phyloP scores from a whole-genome alignment of 2,329 filamentous ascomycete genomes.

The Karstenula rhodostoma region DNA sequence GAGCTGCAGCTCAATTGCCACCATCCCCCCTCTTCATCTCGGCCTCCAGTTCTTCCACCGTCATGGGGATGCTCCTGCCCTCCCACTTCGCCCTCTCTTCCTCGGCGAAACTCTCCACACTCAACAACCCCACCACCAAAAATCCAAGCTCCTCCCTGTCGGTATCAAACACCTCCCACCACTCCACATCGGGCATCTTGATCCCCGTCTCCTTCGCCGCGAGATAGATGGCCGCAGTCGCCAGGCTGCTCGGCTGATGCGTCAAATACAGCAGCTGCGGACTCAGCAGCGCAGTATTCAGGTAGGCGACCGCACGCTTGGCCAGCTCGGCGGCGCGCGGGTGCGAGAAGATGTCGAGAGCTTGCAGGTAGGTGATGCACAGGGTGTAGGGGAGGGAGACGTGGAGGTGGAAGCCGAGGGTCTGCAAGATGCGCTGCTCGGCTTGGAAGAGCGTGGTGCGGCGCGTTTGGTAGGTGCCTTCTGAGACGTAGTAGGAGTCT shows the following conservation, averaged over 20 bases:
- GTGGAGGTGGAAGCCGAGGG: slow-evolving; percentile 82
- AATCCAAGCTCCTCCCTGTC: slow-evolving; percentile 95
- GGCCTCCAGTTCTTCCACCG: slow-evolving; percentile 63
- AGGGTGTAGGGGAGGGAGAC: slow-evolving; percentile 86
- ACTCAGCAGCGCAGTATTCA: slow-evolving; percentile 86
- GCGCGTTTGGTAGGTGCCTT: slow-evolving; percentile 73
- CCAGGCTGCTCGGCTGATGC: slow-evolving; percentile 85
- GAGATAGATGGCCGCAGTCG: slow-evolving; percentile 90
- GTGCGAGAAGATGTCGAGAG: slow-evolving; percentile 72
- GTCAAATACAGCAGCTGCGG: slow-evolving; percentile 91
- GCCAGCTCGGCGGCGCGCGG: slow-evolving; percentile 63
- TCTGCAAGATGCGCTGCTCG: slow-evolving; percentile 79
- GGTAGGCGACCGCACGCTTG: slow-evolving; percentile 72
- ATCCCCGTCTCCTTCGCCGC: slow-evolving; percentile 78
- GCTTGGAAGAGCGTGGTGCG: slow-evolving; percentile 72
- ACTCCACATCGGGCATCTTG: slow-evolving; percentile 82
- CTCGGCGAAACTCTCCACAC: slow-evolving; percentile 74
- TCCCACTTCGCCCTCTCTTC: slow-evolving; percentile 66
- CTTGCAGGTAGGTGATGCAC: slow-evolving; percentile 90
- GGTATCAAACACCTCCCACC: slow-evolving; percentile 99
- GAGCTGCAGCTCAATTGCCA: slow-evolving; percentile 13
- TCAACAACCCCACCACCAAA: slow-evolving; percentile 83
- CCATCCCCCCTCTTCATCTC: slow-evolving; percentile 63
- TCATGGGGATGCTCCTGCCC: slow-evolving; percentile 64
- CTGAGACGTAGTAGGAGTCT: slow-evolving; percentile 68